Conservation (phyloP, 441 rosid genomes). For the Hura crepitans region DNA sequence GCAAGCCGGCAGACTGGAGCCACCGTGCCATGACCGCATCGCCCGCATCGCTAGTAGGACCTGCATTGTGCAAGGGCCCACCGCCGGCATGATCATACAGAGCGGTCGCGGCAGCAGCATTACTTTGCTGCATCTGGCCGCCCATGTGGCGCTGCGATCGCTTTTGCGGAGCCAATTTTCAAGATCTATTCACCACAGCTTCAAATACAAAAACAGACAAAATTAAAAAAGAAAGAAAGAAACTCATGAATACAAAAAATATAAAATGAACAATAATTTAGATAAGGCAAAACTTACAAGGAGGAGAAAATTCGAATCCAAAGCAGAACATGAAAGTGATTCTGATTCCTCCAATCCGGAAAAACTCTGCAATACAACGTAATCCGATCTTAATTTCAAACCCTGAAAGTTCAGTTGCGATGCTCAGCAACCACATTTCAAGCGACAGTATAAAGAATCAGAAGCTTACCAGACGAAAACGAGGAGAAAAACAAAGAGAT, state of each 20-base stretch:
- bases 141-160: slow-evolving; percentile 99
- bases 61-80: slow-evolving; percentile 58
- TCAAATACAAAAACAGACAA: slow-evolving; percentile 14
- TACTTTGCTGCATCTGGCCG: slow-evolving; percentile 98
- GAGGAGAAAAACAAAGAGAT: slow-evolving; percentile 6
- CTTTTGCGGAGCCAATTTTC: slow-evolving; percentile 99
- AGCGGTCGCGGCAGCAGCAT: slow-evolving; percentile 78
- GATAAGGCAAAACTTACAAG: slow-evolving; percentile 38
- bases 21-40: slow-evolving; percentile 99
- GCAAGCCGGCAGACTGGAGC: slow-evolving; percentile 98
- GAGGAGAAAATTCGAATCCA: slow-evolving; percentile 41
- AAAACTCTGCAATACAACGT: slow-evolving; percentile 28
- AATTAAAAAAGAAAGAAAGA: background rate
- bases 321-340: slow-evolving; percentile 40
- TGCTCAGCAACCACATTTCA: slow-evolving; percentile 16
- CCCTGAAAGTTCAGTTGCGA: background rate
- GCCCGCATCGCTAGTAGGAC: slow-evolving; percentile 63
- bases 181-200: slow-evolving; percentile 62
- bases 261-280: background rate
- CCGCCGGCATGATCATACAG: slow-evolving; percentile 50
- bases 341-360: slow-evolving; percentile 19
- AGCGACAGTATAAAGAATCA: background rate
- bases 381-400: slow-evolving; percentile 11
- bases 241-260: background rate
- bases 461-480: slow-evolving; percentile 25